Evolutionary conservation across 108 stramenopile species (phyloP).

Genomic region (Aurantiochytrium sp.): DNA sequence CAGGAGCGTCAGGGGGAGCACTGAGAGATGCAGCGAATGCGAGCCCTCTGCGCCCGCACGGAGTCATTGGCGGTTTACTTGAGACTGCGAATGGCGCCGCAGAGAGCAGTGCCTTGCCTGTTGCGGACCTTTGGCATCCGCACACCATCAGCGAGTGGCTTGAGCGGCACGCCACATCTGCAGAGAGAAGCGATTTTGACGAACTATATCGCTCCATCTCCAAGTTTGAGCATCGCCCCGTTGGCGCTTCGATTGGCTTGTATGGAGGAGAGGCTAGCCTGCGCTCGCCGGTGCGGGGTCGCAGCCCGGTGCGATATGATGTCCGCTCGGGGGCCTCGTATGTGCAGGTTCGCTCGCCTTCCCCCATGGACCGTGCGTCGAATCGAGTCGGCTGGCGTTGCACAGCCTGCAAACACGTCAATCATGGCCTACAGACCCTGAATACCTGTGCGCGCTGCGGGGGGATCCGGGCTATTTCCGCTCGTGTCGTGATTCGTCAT

Average conservation of each 20-base stretch:
- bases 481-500: not conserved
- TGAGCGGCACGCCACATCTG: not conserved
- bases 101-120: not conserved
- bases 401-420: not conserved
- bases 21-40: no score
- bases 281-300: not conserved
- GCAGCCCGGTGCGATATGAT: not conserved
- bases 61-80: not conserved
- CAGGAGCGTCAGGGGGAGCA: no score
- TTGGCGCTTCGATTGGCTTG: not conserved
- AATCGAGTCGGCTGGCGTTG: not conserved
- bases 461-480: not conserved
- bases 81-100: not conserved
- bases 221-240: not conserved
- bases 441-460: not conserved
- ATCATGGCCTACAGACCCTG: not conserved
- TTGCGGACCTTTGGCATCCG: not conserved
- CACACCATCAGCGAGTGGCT: constrained; percentile 6
- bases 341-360: not conserved
- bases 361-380: not conserved
- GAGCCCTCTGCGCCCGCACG: not conserved
- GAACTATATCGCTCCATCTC: not conserved
- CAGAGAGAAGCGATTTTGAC: not conserved
- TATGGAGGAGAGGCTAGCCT: not conserved
- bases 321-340: not conserved